Conservation (phyloP, 75 land plant genomes). For the Selaginella moellendorffii region DNA sequence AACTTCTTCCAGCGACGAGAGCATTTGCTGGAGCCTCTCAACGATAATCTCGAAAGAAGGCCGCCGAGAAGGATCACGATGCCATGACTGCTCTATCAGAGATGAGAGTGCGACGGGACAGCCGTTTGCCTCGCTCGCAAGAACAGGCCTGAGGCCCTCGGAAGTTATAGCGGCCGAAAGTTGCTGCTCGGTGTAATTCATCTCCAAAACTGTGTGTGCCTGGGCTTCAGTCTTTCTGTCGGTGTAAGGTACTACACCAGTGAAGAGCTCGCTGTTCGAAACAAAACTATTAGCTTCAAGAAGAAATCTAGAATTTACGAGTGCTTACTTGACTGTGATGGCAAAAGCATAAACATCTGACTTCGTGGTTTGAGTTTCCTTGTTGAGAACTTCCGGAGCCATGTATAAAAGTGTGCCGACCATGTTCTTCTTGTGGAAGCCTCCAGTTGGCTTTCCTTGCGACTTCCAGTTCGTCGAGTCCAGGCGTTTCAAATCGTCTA, state of each 20-base stretch:
- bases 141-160: constrained; percentile 62
- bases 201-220: constrained; percentile 79
- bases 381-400: constrained; percentile 87
- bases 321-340: constrained; percentile 67
- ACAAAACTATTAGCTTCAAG: constrained; percentile 10
- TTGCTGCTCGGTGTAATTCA: constrained; percentile 93
- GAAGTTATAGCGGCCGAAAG: constrained; percentile 77
- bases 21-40: constrained; percentile 20
- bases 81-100: constrained; percentile 71
- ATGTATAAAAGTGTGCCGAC: constrained; percentile 92
- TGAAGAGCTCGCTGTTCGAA: constrained; percentile 79
- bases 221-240: constrained; percentile 90
- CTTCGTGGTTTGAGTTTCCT: constrained; percentile 71
- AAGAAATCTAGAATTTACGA: constrained; percentile 1
- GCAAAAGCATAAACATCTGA: constrained; percentile 90
- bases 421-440: constrained; percentile 89
- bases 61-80: constrained; percentile 42
- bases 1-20: too few species aligned
- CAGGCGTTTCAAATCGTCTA: constrained; percentile 35
- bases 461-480: constrained; percentile 62
- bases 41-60: constrained; percentile 59
- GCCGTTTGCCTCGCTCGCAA: constrained; percentile 45
- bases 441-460: constrained; percentile 91
- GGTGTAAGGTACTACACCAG: constrained; percentile 96
- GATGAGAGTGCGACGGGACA: constrained; percentile 33